phyloP scores from a whole-genome alignment of 129 eudicot species.

The Saussurea involucrata region DNA sequence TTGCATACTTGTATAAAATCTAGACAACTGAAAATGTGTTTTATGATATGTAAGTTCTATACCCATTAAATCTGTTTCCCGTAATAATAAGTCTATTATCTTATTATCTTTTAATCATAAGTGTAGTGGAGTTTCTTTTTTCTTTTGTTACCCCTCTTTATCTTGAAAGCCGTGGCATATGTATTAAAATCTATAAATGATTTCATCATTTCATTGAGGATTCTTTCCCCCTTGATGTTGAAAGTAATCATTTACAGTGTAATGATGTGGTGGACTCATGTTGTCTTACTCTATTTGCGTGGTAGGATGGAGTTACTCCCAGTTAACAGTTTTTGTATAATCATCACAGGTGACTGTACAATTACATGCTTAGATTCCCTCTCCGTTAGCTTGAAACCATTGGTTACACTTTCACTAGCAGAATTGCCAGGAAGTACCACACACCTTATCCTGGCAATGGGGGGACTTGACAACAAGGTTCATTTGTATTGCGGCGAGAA shows the following conservation, averaged over 20 bases:
- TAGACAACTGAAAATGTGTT: background rate
- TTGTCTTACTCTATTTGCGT: background rate
- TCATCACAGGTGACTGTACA: conserved; percentile 63
- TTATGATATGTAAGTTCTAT: too few species aligned
- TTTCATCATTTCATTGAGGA: background rate
- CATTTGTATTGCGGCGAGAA: conserved; percentile 77
- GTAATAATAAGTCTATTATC: background rate
- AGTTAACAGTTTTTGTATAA: conserved; percentile 5
- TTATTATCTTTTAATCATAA: background rate
- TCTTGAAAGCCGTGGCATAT: background rate
- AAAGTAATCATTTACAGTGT: background rate
- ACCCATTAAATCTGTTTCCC: background rate
- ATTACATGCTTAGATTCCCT: conserved; percentile 66
- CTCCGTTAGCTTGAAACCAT: conserved; percentile 67
- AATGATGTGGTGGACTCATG: background rate
- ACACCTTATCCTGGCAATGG: conserved; percentile 78
- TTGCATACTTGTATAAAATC: background rate
- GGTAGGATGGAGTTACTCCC: background rate
- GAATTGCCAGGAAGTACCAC: conserved; percentile 66
- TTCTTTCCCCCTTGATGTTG: background rate
- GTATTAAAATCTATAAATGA: background rate
- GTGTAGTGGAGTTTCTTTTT: background rate
- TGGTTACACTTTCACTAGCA: conserved; percentile 86
- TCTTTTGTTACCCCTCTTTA: background rate
- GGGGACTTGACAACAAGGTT: conserved; percentile 91